Percentiles rank a stretch among this genome's conserved stretches.
Evolutionary conservation across 2,329 filamentous ascomycete genomes (phyloP).

Genomic region (Drechslera avenae): DNA sequence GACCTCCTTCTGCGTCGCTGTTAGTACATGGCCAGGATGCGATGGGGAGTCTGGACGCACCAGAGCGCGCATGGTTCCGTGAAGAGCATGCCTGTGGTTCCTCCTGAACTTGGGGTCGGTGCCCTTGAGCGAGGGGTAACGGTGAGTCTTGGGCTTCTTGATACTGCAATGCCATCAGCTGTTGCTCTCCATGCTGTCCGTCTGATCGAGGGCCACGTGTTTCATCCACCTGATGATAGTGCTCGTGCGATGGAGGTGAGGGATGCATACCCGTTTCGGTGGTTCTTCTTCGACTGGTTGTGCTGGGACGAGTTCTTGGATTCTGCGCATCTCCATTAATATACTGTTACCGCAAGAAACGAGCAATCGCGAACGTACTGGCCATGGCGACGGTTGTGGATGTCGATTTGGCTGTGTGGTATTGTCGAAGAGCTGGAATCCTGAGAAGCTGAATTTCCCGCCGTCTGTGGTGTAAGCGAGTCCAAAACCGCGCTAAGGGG

Average conservation of each 20-base stretch:
- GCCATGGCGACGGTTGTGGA: slow-evolving; percentile 65
- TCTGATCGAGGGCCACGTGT: neutral
- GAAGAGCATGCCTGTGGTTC: slow-evolving; percentile 99
- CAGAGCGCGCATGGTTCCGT: slow-evolving; percentile 97
- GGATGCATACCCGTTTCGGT: slow-evolving; percentile 90
- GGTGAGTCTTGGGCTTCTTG: slow-evolving; percentile 99
- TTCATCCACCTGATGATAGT: slow-evolving; percentile 6
- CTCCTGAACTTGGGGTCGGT: slow-evolving; percentile 99
- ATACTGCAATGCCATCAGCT: slow-evolving; percentile 66
- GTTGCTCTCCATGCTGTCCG: slow-evolving; percentile 7
- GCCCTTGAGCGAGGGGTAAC: slow-evolving; percentile 98
- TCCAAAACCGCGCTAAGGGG: slow-evolving; percentile 16
- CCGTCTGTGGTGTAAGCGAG: slow-evolving; percentile 24
- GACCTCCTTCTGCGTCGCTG: slow-evolving; percentile 80
- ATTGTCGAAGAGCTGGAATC: slow-evolving; percentile 33
- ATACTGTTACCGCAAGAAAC: neutral
- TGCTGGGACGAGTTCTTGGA: slow-evolving; percentile 99
- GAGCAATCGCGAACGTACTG: slow-evolving; percentile 60
- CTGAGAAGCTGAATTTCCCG: slow-evolving; percentile 14
- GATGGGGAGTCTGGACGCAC: slow-evolving; percentile 61
- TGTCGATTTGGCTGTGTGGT: slow-evolving; percentile 40
- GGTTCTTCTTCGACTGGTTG: slow-evolving; percentile 98
- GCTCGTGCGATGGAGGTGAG: slow-evolving; percentile 18
- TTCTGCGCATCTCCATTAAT: slow-evolving; percentile 62
- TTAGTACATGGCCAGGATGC: slow-evolving; percentile 26